Conservation (phyloP, 805 yeast genomes). For the Ogataea polymorpha region DNA sequence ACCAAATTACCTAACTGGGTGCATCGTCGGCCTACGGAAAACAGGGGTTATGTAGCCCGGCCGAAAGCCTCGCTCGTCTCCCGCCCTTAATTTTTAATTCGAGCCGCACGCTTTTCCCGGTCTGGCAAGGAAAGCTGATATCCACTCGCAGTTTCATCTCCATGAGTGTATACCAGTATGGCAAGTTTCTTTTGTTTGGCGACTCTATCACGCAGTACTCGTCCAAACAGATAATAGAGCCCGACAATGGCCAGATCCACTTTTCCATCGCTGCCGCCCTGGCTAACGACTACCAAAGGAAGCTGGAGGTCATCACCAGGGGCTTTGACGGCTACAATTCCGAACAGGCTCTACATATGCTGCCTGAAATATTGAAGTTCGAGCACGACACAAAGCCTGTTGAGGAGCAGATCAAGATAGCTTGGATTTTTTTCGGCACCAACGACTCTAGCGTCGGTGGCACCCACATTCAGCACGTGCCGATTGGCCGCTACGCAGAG, state of each 20-base stretch:
- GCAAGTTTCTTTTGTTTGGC: conserved; percentile 33
- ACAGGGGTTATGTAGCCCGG: conserved; percentile 8
- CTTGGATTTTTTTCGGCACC: conserved; percentile 74
- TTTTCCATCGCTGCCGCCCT: conserved; percentile 33
- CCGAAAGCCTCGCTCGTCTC: background rate
- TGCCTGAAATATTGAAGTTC: conserved; percentile 47
- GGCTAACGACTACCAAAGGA: conserved; percentile 48
- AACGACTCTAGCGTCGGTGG: conserved; percentile 52
- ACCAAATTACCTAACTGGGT: conserved; percentile 7
- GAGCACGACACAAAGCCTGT: conserved; percentile 39
- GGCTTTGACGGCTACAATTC: conserved; percentile 80
- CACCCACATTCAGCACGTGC: conserved; percentile 43
- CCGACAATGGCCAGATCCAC: conserved; percentile 21
- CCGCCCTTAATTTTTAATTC: background rate
- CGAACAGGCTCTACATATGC: conserved; percentile 50
- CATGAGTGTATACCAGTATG: conserved; percentile 22
- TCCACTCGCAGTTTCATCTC: background rate
- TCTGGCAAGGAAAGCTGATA: background rate
- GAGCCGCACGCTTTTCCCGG: background rate
- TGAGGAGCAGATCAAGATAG: conserved; percentile 33
- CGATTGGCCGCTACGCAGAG: conserved; percentile 42
- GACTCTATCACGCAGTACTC: conserved; percentile 37
- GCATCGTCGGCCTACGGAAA: conserved; percentile 10
- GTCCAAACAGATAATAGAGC: conserved; percentile 12
- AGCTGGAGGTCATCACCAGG: conserved; percentile 64